phyloP scores from a whole-genome alignment of 1,139 yeast species.

The Citeromyces hawaiiensis region DNA sequence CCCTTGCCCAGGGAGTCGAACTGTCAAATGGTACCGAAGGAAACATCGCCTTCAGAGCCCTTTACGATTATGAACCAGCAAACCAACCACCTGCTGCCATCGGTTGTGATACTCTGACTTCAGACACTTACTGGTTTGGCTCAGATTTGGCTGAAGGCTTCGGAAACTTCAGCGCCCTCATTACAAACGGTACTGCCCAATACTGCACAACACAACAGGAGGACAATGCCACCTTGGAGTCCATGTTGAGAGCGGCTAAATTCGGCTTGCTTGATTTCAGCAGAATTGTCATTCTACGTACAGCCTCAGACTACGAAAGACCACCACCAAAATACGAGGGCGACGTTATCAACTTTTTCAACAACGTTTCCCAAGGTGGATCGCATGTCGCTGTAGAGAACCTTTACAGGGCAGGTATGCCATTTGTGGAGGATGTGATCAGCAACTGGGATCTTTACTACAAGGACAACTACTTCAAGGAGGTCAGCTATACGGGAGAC shows the following conservation, averaged over 20 bases:
- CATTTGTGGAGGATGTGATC: conserved; percentile 39
- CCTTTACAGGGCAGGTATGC: conserved; percentile 40
- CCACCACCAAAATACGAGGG: conserved; percentile 33
- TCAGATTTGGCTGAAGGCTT: conserved; percentile 35
- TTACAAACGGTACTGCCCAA: conserved; percentile 46
- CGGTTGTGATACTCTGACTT: conserved; percentile 47
- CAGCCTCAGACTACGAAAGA: conserved; percentile 49
- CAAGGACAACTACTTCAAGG: conserved; percentile 23
- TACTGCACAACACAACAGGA: conserved; percentile 60
- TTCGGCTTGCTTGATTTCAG: conserved; percentile 42
- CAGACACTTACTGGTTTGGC: conserved; percentile 52
- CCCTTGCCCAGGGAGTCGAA: conserved; percentile 30
- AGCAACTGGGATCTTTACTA: conserved; percentile 38
- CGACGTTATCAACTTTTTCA: conserved; percentile 36
- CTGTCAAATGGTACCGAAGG: conserved; percentile 31
- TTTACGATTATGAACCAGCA: conserved; percentile 37
- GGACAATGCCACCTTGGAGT: conserved; percentile 55
- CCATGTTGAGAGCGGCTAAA: conserved; percentile 38
- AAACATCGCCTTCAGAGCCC: conserved; percentile 30
- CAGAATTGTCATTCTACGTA: conserved; percentile 48
- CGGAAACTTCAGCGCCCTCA: conserved; percentile 28
- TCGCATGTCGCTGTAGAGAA: conserved; percentile 33
- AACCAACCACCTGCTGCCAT: conserved; percentile 30
- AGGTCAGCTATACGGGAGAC: conserved; percentile 49
- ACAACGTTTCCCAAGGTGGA: conserved; percentile 38